Base-by-base conservation (phyloP, 805 yeast species). In the Metschnikowia gelsemii region DNA sequence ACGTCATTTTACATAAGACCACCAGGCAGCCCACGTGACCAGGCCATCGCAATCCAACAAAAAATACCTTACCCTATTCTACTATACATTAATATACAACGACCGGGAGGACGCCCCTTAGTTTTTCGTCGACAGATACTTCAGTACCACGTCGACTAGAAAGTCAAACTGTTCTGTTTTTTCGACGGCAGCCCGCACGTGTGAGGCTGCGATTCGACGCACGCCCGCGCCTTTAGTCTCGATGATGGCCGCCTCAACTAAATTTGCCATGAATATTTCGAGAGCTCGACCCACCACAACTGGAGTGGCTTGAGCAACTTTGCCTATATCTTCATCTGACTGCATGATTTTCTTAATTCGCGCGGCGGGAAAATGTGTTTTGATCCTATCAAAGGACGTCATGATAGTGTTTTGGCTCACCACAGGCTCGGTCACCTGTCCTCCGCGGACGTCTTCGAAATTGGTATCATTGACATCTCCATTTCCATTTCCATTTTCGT, bases 241-340 rank as follows among this genome's bases (percentile, higher is more conserved):
- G 29, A 77, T 74, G 38, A 87, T 82, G 16, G 95, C 76, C 34
- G 86, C 88, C 54, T 87, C 90, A 36, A 93, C 95, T 42, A 93
- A 72, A 40, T 93, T 80, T 37, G 95, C 87, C 76, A 93, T 79
- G 61, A 93, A 93, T 46, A 88, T 76, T 66, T 93, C 98, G 38
- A 93, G 71, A 0, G 99, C 96, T 48, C 96, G 78, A 6, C 98
- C 97, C 7, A 93, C 96, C 13, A 91, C 91, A n/a, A 91, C 85
- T 0, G 99, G 99, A 2, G 99, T 95, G 2, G 96, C 97, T 59
- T 90, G 97, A 3, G 99, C 96, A 4, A 93, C 98, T 60, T 93
- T 93, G 2, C 99, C 99, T 32, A 93, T 90, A 50, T 93, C 99
- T 50, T 93, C 99, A 63, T 93, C 99, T 21, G 95, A 82, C 60